Percentiles rank a stretch among this genome's conserved stretches.
Evolutionary conservation across 1,284 basidiomycete species (phyloP).

Genomic region (Sanghuangporus sanghuang): DNA sequence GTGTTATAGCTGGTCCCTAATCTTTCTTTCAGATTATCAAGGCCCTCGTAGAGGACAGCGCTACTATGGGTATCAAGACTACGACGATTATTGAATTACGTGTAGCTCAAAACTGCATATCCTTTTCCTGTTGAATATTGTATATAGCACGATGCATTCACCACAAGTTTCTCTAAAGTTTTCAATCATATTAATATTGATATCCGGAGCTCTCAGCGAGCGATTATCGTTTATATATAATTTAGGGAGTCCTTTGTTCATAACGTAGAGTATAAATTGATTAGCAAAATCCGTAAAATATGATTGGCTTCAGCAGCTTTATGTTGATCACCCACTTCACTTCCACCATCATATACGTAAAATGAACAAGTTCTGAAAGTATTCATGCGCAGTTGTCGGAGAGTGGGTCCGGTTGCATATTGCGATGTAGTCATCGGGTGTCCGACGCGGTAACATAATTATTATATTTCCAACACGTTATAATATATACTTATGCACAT

Average conservation of each 20-base stretch:
- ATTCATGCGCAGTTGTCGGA: too few relatives aligned
- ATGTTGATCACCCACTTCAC: too few relatives aligned
- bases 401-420: neutral
- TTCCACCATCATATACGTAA: too few relatives aligned
- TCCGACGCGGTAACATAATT: neutral
- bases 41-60: slow-evolving; percentile 29
- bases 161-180: too few relatives aligned
- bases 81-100: slow-evolving; percentile 19
- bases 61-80: slow-evolving; percentile 29
- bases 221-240: neutral
- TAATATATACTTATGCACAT: neutral
- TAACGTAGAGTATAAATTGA: too few relatives aligned
- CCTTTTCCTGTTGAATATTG: too few relatives aligned
- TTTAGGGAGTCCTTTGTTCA: neutral
- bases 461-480: too few relatives aligned
- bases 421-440: neutral
- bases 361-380: too few relatives aligned
- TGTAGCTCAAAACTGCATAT: too few relatives aligned
- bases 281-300: neutral
- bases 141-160: too few relatives aligned
- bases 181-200: too few relatives aligned
- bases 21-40: slow-evolving; percentile 31
- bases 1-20: neutral
- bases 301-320: neutral
- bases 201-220: too few relatives aligned